These are phyloP conservation scores for Dioscorea alata DNA, from an alignment of 106 monocot genomes.

Conservation along the genomic window DNA sequence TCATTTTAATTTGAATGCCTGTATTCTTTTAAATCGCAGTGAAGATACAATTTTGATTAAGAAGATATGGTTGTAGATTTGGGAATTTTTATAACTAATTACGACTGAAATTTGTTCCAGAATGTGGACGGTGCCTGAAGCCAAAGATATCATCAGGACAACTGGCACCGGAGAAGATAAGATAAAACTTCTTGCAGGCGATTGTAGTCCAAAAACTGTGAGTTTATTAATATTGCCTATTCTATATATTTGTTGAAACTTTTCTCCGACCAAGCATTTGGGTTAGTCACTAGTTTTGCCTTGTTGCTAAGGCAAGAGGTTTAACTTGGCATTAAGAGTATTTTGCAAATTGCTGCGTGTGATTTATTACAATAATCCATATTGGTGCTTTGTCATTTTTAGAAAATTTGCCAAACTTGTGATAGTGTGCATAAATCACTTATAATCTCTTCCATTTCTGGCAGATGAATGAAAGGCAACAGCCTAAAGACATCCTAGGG, in stretches of 20 bases:
- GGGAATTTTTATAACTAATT: too few species aligned
- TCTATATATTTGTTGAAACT: not conserved
- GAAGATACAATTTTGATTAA: too few species aligned
- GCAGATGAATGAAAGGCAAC: slow-evolving; percentile 26
- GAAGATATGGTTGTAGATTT: too few species aligned
- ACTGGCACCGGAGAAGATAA: slow-evolving; percentile 38
- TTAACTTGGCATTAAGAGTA: not conserved
- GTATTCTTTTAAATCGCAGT: too few species aligned
- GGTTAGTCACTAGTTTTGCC: not conserved
- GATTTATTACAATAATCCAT: not conserved
- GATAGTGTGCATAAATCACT: too few species aligned
- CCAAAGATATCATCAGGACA: slow-evolving; percentile 52
- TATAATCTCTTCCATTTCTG: not conserved
- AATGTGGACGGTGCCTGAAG: slow-evolving; percentile 87
- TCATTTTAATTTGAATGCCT: too few species aligned
- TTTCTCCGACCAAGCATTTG: not conserved
- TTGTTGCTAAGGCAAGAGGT: too few species aligned
- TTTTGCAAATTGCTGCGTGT: not conserved
- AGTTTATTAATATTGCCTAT: slow-evolving; percentile 10
- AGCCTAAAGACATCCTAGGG: slow-evolving; percentile 20
- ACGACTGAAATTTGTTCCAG: slow-evolving; percentile 20
- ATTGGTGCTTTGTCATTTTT: too few species aligned
- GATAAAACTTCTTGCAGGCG: slow-evolving; percentile 42
- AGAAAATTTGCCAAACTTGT: too few species aligned
- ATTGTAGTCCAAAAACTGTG: slow-evolving; percentile 54